Base-by-base conservation (phyloP, 2,329 filamentous ascomycete species). In the Botrytis medusae region DNA sequence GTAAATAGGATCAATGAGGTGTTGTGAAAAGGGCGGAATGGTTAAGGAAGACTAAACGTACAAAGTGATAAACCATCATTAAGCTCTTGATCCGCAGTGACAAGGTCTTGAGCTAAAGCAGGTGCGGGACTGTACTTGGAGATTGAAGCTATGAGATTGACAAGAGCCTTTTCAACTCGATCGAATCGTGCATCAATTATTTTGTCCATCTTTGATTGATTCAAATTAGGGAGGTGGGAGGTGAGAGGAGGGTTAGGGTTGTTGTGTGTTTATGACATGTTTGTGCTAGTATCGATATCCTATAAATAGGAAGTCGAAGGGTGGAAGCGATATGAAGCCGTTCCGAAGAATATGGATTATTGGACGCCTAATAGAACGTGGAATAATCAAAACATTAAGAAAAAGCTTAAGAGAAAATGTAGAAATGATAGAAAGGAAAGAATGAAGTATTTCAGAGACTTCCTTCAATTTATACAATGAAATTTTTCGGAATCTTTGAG, bases 111-210 rank as follows among this genome's bases (percentile, higher is more conserved):
- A 9, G 91, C 92, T 40, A 91, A 88, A 51, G 86, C 82, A 7
- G 88, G 84, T 10, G 91, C 93, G 0, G 93, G 93, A 79, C 94
- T 93, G 83, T 95, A 95, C 76, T 93, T 92, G 9, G 92, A 87
- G 75, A 97, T 92, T 0, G 93, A 95, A 81, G 94, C 92, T 77
- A 94, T 91, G 48, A 97, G 85, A 42, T 85, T 89, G 20, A 88
- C 87, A 32, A 97, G 84, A 1, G 90, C 89, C 78, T 87, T 88
- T 78, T 92, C 91, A 44, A 93, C 84, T 67, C 89, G 88, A 80
- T 91, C 88, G 74, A 93, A 91, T 78, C 87, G 89, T 63, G 79
- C 81, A 75, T 92, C 89, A 10, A 93, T 85, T 67, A 87, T 83
- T 64, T 86, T 86, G 76, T 93, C 88, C 91, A 93, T 93, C 7